A percentile compares a stretch with the other conserved stretches of the same genome.
These are phyloP conservation scores for Blepharisma undulans DNA, from an alignment of 169 alveolate species.

Conservation along the genomic window DNA sequence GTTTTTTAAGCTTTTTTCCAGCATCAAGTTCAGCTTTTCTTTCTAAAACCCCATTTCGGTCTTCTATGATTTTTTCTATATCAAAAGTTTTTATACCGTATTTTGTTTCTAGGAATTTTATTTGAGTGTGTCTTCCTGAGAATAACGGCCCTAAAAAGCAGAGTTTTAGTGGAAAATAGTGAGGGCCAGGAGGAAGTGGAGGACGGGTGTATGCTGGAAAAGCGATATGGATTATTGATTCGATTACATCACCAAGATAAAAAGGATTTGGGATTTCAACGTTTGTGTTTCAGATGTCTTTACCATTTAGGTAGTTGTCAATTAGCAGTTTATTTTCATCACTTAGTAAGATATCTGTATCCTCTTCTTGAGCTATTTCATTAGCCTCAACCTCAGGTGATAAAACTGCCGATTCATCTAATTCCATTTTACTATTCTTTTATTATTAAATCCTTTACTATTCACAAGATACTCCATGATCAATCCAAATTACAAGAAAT, in stretches of 20 bases:
- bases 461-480: too few relatives aligned
- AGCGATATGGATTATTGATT: background rate
- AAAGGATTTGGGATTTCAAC: background rate
- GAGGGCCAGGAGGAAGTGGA: slow-evolving; percentile 35
- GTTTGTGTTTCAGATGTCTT: background rate
- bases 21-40: slow-evolving; percentile 27
- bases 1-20: slow-evolving; percentile 32
- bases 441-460: too few relatives aligned
- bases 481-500: too few relatives aligned
- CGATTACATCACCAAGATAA: slow-evolving; percentile 25
- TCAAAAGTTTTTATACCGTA: slow-evolving; percentile 18
- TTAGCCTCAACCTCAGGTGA: background rate
- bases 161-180: slow-evolving; percentile 32
- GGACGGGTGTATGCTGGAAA: slow-evolving; percentile 28
- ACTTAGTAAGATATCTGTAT: background rate
- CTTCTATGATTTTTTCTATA: slow-evolving; percentile 34
- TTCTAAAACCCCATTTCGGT: slow-evolving; percentile 15
- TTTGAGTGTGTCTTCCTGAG: slow-evolving; percentile 13
- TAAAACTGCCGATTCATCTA: background rate
- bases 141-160: slow-evolving; percentile 13
- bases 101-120: background rate
- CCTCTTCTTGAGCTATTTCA: background rate
- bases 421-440: background rate
- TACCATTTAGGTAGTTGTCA: background rate
- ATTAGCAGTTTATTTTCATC: background rate